phyloP scores from a whole-genome alignment of 163 green algal species.

The Picocystis sp. region DNA sequence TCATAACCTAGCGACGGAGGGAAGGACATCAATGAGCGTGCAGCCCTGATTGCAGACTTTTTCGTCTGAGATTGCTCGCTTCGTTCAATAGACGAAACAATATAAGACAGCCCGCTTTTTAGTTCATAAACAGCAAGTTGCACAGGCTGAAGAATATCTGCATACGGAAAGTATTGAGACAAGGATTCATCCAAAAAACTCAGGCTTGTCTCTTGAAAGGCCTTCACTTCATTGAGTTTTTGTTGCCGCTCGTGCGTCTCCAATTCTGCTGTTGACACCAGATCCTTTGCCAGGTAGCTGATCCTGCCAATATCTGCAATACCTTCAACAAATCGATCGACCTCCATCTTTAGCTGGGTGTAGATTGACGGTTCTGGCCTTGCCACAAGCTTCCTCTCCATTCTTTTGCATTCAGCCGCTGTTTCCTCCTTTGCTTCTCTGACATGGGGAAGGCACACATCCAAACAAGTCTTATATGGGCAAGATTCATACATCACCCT shows the following conservation, averaged over 20 bases:
- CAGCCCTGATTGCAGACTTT: too few relatives aligned
- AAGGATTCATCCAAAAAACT: conserved; percentile 27
- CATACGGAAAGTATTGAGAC: conserved; percentile 38
- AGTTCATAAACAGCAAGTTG: conserved; percentile 56
- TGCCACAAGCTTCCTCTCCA: conserved; percentile 29
- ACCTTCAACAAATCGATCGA: conserved; percentile 29
- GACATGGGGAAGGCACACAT: not conserved
- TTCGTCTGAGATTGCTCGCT: too few relatives aligned
- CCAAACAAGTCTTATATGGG: conserved; percentile 8
- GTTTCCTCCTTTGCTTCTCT: not conserved
- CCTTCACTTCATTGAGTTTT: not conserved
- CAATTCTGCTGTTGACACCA: not conserved
- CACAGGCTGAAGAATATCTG: conserved; percentile 67
- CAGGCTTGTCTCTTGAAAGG: conserved; percentile 15
- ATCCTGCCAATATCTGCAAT: conserved; percentile 23
- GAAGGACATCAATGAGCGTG: too few relatives aligned
- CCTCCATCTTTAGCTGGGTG: conserved; percentile 31
- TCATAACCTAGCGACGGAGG: too few relatives aligned
- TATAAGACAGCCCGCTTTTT: conserved; percentile 45
- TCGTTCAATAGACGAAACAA: conserved; percentile 8
- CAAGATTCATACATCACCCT: conserved; percentile 6
- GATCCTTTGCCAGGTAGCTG: conserved; percentile 10
- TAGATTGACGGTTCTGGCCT: conserved; percentile 48
- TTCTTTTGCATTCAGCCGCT: conserved; percentile 10
- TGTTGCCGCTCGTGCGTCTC: not conserved